Evolutionary conservation across 345 rosid genomes (phyloP).

Genomic region (Eutrema yunnanense): DNA sequence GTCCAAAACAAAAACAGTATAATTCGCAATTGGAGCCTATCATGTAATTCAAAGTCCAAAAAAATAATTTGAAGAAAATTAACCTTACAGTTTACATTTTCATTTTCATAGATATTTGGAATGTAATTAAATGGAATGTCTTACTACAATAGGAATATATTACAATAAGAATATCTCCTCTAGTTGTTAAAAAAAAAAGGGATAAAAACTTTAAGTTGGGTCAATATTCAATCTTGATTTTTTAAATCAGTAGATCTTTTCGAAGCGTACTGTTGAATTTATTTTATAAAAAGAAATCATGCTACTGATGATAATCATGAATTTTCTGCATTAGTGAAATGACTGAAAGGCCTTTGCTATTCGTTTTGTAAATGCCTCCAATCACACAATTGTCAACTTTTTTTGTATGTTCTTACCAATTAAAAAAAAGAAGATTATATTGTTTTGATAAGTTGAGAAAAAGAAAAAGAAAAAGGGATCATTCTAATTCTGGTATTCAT

Average conservation of each 20-base stretch:
- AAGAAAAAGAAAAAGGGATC: slow-evolving; percentile 8
- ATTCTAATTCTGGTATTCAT: slow-evolving; percentile 17
- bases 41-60: too few species aligned
- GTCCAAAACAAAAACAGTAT: too few species aligned
- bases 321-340: not conserved
- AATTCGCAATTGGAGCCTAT: too few species aligned
- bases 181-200: too few species aligned
- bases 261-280: not conserved
- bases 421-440: not conserved
- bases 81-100: too few species aligned
- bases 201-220: not conserved
- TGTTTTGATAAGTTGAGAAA: not conserved
- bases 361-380: slow-evolving; percentile 3
- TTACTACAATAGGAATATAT: too few species aligned
- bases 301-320: not conserved
- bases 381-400: slow-evolving; percentile 7
- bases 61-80: too few species aligned
- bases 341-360: not conserved
- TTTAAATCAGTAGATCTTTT: not conserved
- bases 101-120: not conserved
- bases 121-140: not conserved
- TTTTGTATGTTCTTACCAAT: not conserved
- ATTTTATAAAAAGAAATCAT: not conserved
- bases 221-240: not conserved
- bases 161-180: too few species aligned